Evolutionary conservation across 1,284 basidiomycete species (phyloP).

Genomic region (Chiua sp.): DNA sequence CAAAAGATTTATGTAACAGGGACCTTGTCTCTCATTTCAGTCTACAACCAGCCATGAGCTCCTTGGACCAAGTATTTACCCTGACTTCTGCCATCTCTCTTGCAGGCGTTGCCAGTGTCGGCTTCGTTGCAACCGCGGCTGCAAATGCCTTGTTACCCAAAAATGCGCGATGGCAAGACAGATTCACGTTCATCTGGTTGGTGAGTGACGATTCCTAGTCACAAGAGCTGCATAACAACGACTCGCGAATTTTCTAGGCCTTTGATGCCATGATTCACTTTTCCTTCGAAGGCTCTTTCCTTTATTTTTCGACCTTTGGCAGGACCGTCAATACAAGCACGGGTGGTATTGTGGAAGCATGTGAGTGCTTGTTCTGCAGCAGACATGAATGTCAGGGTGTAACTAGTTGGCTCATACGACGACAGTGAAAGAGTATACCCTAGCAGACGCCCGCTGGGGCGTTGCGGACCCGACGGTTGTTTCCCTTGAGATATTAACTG

Average conservation of each 20-base stretch:
- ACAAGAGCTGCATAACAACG: neutral
- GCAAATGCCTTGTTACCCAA: conserved; percentile 63
- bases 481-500: conserved; percentile 81
- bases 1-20: neutral
- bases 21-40: too few relatives aligned
- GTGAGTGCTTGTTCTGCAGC: conserved; percentile 47
- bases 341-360: conserved; percentile 77
- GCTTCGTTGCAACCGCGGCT: conserved; percentile 53
- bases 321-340: conserved; percentile 70
- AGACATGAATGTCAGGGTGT: neutral
- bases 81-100: conserved; percentile 69
- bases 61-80: conserved; percentile 54
- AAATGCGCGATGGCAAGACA: conserved; percentile 65
- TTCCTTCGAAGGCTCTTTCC: conserved; percentile 77
- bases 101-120: conserved; percentile 57
- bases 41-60: conserved; percentile 15
- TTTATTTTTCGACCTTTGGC: conserved; percentile 77
- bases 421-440: conserved; percentile 69
- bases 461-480: conserved; percentile 78
- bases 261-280: conserved; percentile 85
- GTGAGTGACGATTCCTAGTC: conserved; percentile 41
- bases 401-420: neutral
- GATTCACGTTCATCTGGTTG: conserved; percentile 75
- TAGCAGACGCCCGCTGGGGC: conserved; percentile 83
- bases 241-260: conserved; percentile 45